Base-by-base conservation (phyloP, 208 protist species). In the Herpetomonas tarakana region DNA sequence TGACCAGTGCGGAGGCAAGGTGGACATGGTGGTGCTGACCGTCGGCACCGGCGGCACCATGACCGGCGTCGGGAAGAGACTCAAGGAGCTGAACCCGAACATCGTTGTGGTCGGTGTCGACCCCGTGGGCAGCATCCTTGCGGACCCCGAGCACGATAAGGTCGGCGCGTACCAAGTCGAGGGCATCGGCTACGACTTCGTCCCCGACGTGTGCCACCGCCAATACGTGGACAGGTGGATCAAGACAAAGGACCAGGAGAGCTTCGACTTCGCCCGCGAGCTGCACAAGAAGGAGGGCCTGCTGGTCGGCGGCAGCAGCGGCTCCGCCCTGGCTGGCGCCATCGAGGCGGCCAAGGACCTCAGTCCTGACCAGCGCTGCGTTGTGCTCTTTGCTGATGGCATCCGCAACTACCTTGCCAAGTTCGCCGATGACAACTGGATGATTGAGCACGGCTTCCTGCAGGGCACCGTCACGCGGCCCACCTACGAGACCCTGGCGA, bases 101-200 rank as follows among this genome's bases (percentile, higher is more conserved):
- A 29, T 96, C 19, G 81, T 88, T 25, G 87, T 99, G 25, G 93
- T 99, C 38, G 97, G 94, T 66, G 97, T 98, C 6, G 98, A 99
- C 60, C 98, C 98, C 47, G 57, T 92, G 2, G 98, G 97, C 53
- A 98, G 94, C 54, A 87, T 99, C 56, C 78, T 99, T 28, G 97
- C 96, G 2, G 81, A 97, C 60, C 94, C 96, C 52, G 92, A 93
- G 46, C 58, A 74, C 58, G 61, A 55, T 11, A 62, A 65, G 12
- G 38, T 56, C 2, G 59, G 35, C 35, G 50, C 87, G 25, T 98
- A 98, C 72, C 74, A 97, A 46, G 96, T 99, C 9, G 97, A 99
- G 79, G 98, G 98, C 60, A 99, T 99, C 68, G 98, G 98, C 53
- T 98, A 99, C 74, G 97, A 99, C 78, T 99, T 99, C 74, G 89